Percentiles rank a stretch among this genome's conserved stretches.
Evolutionary conservation across 495 filamentous ascomycete genomes (phyloP).

Genomic region (Pseudotulostoma volvatum): DNA sequence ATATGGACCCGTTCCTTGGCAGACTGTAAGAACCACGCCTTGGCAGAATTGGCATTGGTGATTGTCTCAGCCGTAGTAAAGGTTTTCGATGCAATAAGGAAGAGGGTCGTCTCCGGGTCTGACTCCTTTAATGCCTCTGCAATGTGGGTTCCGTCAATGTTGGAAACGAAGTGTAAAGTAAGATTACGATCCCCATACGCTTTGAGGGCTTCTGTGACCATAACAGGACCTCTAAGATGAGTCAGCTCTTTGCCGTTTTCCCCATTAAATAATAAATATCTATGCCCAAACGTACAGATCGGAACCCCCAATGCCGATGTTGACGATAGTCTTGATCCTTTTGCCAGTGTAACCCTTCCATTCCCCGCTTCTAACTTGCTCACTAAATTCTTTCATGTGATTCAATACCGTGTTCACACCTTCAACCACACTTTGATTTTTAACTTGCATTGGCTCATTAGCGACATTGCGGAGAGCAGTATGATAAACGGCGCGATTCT

Average conservation of each 20-base stretch:
- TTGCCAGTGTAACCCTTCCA: slow-evolving; percentile 99
- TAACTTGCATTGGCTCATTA: slow-evolving; percentile 77
- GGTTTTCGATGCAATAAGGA: slow-evolving; percentile 96
- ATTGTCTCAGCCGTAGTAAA: slow-evolving; percentile 97
- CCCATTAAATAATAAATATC: not conserved
- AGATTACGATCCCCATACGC: slow-evolving; percentile 71
- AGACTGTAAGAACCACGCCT: slow-evolving; percentile 86
- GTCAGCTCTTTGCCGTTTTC: slow-evolving; percentile 21
- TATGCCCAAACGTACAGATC: slow-evolving; percentile 56
- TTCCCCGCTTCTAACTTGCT: slow-evolving; percentile 82
- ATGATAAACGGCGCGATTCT: slow-evolving; percentile 92
- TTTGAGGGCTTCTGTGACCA: slow-evolving; percentile 96
- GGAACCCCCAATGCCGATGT: slow-evolving; percentile 95
- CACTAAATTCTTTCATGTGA: slow-evolving; percentile 94
- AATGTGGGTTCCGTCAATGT: slow-evolving; percentile 97
- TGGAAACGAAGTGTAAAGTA: slow-evolving; percentile 94
- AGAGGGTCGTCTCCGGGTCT: slow-evolving; percentile 91
- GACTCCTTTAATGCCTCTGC: slow-evolving; percentile 80
- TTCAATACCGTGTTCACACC: slow-evolving; percentile 80
- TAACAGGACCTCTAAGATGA: slow-evolving; percentile 66
- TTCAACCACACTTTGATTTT: slow-evolving; percentile 91
- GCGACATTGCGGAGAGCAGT: slow-evolving; percentile 76
- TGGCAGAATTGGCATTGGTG: slow-evolving; percentile 93
- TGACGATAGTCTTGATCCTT: slow-evolving; percentile 89
- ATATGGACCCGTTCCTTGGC: slow-evolving; percentile 61